Evolutionary conservation across 768 basidiomycete genomes (phyloP).

Genomic region (Termitomyces heimii): DNA sequence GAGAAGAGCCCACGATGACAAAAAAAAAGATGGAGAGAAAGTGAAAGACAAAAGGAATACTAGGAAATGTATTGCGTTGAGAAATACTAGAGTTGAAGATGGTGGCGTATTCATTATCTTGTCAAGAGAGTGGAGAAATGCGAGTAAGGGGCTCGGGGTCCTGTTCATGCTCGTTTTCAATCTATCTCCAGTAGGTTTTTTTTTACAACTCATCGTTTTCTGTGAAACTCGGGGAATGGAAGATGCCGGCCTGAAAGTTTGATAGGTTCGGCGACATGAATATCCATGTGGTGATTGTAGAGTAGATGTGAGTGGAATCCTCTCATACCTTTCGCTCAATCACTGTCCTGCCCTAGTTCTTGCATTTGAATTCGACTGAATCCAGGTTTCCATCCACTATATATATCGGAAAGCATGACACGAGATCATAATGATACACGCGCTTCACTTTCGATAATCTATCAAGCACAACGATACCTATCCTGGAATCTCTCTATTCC

Average conservation of each 20-base stretch:
- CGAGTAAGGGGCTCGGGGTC: background rate
- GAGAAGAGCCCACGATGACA: slow-evolving; percentile 15
- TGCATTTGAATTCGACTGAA: background rate
- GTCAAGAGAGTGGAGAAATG: slow-evolving; percentile 32
- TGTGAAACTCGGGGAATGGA: background rate
- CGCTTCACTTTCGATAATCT: background rate
- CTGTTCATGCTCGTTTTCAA: background rate
- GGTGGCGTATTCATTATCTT: slow-evolving; percentile 49
- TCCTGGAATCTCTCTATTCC: background rate
- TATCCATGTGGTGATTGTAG: background rate
- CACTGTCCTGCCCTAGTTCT: background rate
- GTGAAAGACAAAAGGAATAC: slow-evolving; percentile 16
- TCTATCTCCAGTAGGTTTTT: background rate
- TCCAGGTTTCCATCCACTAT: background rate
- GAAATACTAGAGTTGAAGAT: slow-evolving; percentile 36
- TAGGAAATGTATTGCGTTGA: slow-evolving; percentile 1
- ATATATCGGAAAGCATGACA: background rate
- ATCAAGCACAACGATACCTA: background rate
- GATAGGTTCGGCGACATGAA: background rate
- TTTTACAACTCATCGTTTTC: background rate
- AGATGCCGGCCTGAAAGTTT: background rate
- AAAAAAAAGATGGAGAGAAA: slow-evolving; percentile 20
- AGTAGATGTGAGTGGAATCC: background rate
- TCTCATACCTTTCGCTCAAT: background rate
- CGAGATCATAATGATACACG: background rate